These are phyloP conservation scores for Fraxinus sp. DNA, from an alignment of 305 asterid species.

Conservation along the genomic window DNA sequence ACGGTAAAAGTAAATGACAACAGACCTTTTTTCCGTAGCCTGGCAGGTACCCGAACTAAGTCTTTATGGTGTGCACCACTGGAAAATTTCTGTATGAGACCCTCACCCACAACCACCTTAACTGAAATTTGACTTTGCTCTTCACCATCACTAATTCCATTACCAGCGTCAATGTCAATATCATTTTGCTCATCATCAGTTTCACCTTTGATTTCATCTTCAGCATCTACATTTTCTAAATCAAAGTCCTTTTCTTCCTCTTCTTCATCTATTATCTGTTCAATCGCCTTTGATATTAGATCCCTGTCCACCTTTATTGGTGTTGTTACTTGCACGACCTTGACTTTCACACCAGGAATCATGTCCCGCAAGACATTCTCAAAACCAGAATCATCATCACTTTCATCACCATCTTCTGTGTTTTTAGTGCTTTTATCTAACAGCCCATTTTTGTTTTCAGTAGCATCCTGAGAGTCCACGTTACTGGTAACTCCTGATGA, in stretches of 20 bases:
- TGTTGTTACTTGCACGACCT: slow-evolving; percentile 76
- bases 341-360: slow-evolving; percentile 92
- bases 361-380: slow-evolving; percentile 74
- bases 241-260: slow-evolving; percentile 58
- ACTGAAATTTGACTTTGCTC: slow-evolving; percentile 68
- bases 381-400: slow-evolving; percentile 69
- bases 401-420: slow-evolving; percentile 61
- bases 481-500: slow-evolving; percentile 45
- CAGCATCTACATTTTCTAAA: slow-evolving; percentile 45
- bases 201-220: slow-evolving; percentile 53
- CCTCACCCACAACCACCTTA: slow-evolving; percentile 62
- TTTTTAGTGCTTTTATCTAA: slow-evolving; percentile 61
- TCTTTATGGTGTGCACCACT: slow-evolving; percentile 45
- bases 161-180: slow-evolving; percentile 51
- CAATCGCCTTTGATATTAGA: slow-evolving; percentile 78
- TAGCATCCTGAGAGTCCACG: slow-evolving; percentile 52
- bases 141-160: slow-evolving; percentile 48
- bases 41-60: slow-evolving; percentile 85
- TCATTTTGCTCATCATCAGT: slow-evolving; percentile 62
- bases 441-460: slow-evolving; percentile 57
- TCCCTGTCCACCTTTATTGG: slow-evolving; percentile 76
- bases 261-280: slow-evolving; percentile 71
- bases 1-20: slow-evolving; percentile 73
- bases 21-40: slow-evolving; percentile 60
- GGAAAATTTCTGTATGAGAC: slow-evolving; percentile 46